These are phyloP conservation scores for Penicillium goetzii DNA, from an alignment of 495 filamentous ascomycete genomes.

Conservation along the genomic window DNA sequence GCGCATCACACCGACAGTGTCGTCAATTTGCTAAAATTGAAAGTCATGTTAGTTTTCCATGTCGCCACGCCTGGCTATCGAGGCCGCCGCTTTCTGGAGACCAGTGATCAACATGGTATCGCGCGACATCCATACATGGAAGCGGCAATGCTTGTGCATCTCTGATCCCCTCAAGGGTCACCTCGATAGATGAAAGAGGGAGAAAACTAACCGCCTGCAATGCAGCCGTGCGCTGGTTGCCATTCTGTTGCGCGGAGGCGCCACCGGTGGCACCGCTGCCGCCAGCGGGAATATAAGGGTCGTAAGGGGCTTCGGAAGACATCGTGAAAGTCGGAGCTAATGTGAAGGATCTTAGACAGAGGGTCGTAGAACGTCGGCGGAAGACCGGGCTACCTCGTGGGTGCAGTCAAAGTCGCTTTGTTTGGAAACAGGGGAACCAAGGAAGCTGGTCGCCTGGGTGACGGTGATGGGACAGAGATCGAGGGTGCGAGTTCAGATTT, in stretches of 20 bases:
- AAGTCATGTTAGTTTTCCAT: constrained; percentile 23
- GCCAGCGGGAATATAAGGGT: constrained; percentile 85
- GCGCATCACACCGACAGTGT: constrained; percentile 88
- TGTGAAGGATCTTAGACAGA: constrained; percentile 23
- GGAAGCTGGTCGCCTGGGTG: constrained; percentile 12
- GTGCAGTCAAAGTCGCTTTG: constrained; percentile 30
- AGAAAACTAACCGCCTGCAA: constrained; percentile 74
- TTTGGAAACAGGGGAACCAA: constrained; percentile 25
- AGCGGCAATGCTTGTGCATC: neutral
- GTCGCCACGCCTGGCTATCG: constrained; percentile 5
- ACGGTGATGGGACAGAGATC: constrained; percentile 4
- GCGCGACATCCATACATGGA: constrained; percentile 5
- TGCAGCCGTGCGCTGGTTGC: constrained; percentile 67
- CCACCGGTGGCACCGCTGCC: constrained; percentile 52
- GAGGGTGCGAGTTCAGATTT: neutral
- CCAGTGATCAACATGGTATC: neutral
- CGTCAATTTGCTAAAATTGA: constrained; percentile 88
- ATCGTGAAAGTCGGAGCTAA: constrained; percentile 48
- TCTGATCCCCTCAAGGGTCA: neutral
- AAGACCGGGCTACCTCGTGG: constrained; percentile 19
- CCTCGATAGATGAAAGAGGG: constrained; percentile 5
- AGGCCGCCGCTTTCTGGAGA: constrained; percentile 12
- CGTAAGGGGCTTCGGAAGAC: constrained; percentile 75
- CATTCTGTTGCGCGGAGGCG: constrained; percentile 59
- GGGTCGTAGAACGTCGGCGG: constrained; percentile 14